phyloP scores from a whole-genome alignment of 345 rosid species.

The Hypericum perforatum region DNA sequence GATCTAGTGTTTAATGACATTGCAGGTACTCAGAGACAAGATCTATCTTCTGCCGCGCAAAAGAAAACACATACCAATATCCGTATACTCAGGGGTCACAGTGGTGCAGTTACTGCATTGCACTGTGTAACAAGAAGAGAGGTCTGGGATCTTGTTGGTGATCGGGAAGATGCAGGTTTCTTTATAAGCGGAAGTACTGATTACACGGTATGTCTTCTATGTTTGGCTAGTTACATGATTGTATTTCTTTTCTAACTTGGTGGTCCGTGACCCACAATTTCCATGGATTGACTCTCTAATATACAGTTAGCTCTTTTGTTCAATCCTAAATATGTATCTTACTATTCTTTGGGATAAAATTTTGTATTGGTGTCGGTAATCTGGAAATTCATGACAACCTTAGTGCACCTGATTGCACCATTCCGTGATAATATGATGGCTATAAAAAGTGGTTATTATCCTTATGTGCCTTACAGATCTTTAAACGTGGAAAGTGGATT shows the following conservation, averaged over 20 bases:
- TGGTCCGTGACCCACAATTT: no score
- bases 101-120: conserved; percentile 88
- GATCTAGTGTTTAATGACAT: conserved; percentile 28
- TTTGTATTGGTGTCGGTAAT: no score
- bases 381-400: no score
- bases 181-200: conserved; percentile 98
- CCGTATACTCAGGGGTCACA: conserved; percentile 81
- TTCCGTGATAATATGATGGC: no score
- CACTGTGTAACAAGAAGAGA: conserved; percentile 97
- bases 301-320: no score
- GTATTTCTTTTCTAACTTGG: not conserved
- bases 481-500: no score
- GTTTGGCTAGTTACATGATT: not conserved
- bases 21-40: conserved; percentile 48
- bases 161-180: conserved; percentile 99
- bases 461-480: no score
- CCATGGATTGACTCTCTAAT: no score
- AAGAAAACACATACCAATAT: conserved; percentile 90
- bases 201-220: conserved; percentile 46
- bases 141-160: conserved; percentile 97
- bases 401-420: no score
- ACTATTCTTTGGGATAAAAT: no score
- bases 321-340: no score
- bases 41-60: conserved; percentile 61
- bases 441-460: no score